Evolutionary conservation across 1,284 basidiomycete species (phyloP).

Genomic region (Porogramme epimiltina): DNA sequence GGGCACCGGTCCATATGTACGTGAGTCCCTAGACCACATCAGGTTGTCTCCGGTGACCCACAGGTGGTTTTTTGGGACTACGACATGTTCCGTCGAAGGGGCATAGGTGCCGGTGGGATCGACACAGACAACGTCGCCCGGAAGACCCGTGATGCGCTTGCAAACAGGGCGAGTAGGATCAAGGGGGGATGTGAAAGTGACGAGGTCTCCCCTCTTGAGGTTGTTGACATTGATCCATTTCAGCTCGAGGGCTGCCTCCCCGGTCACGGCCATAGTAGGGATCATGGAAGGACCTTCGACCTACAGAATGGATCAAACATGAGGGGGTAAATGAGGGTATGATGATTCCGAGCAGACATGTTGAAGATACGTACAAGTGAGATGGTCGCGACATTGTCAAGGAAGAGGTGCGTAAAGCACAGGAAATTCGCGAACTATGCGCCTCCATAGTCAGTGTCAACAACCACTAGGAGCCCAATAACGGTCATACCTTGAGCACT

Average conservation of each 20-base stretch:
- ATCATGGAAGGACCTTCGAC: slow-evolving; percentile 83
- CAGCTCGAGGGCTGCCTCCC: slow-evolving; percentile 67
- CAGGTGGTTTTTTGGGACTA: slow-evolving; percentile 83
- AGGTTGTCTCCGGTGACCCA: slow-evolving; percentile 95
- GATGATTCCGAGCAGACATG: neutral
- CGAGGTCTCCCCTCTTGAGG: slow-evolving; percentile 78
- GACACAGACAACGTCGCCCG: slow-evolving; percentile 88
- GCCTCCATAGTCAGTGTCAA: too few species aligned
- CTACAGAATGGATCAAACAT: slow-evolving; percentile 32
- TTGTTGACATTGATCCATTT: slow-evolving; percentile 55
- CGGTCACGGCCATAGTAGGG: slow-evolving; percentile 68
- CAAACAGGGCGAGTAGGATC: slow-evolving; percentile 76
- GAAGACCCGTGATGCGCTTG: slow-evolving; percentile 90
- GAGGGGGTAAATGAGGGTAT: too few species aligned
- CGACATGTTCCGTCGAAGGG: slow-evolving; percentile 67
- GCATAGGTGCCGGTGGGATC: slow-evolving; percentile 75
- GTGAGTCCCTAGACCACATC: slow-evolving; percentile 82
- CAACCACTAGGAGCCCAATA: too few species aligned
- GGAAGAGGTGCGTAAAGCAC: slow-evolving; percentile 59
- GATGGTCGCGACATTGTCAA: slow-evolving; percentile 58
- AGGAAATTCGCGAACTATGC: slow-evolving; percentile 51
- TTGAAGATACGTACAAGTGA: slow-evolving; percentile 45
- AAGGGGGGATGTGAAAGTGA: slow-evolving; percentile 77
- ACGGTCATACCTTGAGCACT: too few species aligned
- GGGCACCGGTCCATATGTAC: slow-evolving; percentile 90